A percentile compares a stretch with the other conserved stretches of the same genome.
These are phyloP conservation scores for Talaromyces trachyspermus DNA, from an alignment of 495 filamentous ascomycete species.

Conservation along the genomic window DNA sequence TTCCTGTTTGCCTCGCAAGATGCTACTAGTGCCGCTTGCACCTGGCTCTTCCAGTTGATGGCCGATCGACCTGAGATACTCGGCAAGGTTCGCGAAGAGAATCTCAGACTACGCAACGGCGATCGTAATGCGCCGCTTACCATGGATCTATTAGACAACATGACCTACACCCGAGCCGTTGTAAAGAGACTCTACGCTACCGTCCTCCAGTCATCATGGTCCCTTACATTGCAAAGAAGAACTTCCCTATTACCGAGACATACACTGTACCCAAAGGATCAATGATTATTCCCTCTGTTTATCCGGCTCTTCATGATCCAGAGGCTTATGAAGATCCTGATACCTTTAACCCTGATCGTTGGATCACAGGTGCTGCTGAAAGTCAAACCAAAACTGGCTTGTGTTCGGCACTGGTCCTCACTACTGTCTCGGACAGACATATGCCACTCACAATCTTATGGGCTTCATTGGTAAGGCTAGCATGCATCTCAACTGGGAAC, in stretches of 20 bases:
- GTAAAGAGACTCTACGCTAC: conserved; percentile 94
- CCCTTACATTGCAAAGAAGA: conserved; percentile 90
- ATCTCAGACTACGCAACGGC: conserved; percentile 68
- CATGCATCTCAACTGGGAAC: conserved; percentile 83
- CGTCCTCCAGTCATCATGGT: conserved; percentile 98
- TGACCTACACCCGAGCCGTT: conserved; percentile 87
- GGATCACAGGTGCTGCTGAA: conserved; percentile 85
- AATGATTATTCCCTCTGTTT: conserved; percentile 90
- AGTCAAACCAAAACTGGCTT: conserved; percentile 91
- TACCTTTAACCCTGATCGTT: conserved; percentile 79
- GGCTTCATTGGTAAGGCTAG: conserved; percentile 94
- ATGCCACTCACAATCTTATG: conserved; percentile 84
- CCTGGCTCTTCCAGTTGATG: conserved; percentile 92
- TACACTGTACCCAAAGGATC: conserved; percentile 90
- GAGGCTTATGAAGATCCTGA: conserved; percentile 90
- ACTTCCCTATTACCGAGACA: conserved; percentile 81
- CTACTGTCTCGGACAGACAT: conserved; percentile 93
- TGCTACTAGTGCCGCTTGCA: conserved; percentile 85
- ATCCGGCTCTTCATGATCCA: conserved; percentile 84
- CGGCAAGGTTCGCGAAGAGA: conserved; percentile 88
- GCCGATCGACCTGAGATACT: conserved; percentile 89
- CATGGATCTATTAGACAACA: conserved; percentile 78
- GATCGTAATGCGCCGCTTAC: conserved; percentile 62
- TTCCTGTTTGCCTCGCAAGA: conserved; percentile 98
- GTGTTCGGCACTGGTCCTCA: conserved; percentile 96